These are phyloP conservation scores for Chrysopogon serrulatus DNA, from an alignment of 176 grass and related monocot species.

Conservation along the genomic window DNA sequence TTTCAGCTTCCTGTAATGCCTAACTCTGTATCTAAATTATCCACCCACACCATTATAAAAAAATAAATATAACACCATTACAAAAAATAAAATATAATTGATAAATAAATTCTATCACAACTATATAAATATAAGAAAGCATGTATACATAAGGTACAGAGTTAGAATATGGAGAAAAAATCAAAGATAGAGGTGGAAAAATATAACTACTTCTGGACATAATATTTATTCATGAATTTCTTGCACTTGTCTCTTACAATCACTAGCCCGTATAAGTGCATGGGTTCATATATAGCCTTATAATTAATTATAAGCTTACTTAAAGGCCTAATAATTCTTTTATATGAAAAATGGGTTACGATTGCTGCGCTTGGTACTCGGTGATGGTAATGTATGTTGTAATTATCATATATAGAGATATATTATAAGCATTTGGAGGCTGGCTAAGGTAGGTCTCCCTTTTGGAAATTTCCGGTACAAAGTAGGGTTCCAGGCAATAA, in stretches of 20 bases:
- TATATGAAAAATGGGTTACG: neutral
- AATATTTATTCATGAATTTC: neutral
- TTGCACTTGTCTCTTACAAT: no score
- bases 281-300: neutral
- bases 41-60: no score
- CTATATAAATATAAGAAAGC: no score
- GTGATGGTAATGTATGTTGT: neutral
- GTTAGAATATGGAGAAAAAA: neutral
- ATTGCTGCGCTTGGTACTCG: constrained; percentile 1
- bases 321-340: neutral
- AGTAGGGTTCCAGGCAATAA: constrained; percentile 52
- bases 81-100: no score
- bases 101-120: no score
- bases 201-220: neutral
- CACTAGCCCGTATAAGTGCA: neutral
- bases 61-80: no score
- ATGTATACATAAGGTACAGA: neutral
- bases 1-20: no score
- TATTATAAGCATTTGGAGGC: neutral
- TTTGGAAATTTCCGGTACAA: constrained; percentile 47
- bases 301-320: neutral
- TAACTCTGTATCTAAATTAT: no score
- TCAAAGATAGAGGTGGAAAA: neutral
- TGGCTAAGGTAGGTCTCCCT: constrained; percentile 1
- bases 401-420: neutral